These are phyloP conservation scores for Zea luxurians DNA, from an alignment of 176 grass and related monocot genomes.

Conservation along the genomic window DNA sequence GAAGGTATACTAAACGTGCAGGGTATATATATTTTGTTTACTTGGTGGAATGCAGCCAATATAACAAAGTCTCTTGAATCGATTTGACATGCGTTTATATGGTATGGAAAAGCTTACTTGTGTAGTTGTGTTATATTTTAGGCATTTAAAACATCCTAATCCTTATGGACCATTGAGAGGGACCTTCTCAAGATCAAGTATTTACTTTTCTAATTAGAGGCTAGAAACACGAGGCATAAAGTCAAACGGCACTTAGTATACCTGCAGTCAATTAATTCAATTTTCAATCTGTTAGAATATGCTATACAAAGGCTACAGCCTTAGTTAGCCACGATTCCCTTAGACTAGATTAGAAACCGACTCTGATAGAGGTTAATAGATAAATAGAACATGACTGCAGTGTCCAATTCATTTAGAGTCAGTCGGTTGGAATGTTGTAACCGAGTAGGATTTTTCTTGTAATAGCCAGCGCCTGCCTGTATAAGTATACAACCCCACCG, in stretches of 20 bases:
- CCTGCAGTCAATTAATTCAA: background rate
- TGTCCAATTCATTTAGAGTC: no score
- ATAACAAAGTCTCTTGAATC: background rate
- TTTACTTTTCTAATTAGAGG: constrained; percentile 9
- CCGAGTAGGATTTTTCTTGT: no score
- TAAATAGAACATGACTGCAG: no score
- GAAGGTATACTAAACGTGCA: background rate
- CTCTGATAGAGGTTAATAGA: no score
- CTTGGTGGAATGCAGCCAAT: background rate
- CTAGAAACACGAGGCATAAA: background rate
- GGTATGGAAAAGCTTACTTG: constrained; percentile 7
- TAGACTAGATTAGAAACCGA: no score
- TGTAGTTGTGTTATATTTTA: background rate
- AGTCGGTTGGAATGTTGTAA: no score
- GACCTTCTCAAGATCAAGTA: background rate
- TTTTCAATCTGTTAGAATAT: background rate
- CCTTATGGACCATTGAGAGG: background rate
- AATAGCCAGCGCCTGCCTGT: no score
- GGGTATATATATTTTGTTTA: background rate
- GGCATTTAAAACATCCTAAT: background rate
- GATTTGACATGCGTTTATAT: background rate
- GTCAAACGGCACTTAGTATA: background rate
- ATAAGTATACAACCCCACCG: no score
- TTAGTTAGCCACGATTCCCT: no score
- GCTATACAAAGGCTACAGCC: no score